These are phyloP conservation scores for Luffa aegyptiaca DNA, from an alignment of 306 rosid genomes.

Conservation along the genomic window DNA sequence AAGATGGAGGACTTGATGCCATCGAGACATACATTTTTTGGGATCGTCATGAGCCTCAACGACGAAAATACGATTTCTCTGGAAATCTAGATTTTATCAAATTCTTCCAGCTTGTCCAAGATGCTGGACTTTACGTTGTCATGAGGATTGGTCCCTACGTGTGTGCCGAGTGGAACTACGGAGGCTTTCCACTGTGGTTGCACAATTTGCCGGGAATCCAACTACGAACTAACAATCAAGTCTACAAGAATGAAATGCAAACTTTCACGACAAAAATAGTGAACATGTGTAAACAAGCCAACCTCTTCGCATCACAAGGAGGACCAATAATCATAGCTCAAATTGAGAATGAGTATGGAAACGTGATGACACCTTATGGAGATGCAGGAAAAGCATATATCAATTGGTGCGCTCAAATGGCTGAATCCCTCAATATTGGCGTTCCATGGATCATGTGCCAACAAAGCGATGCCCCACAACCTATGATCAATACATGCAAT, in stretches of 20 bases:
- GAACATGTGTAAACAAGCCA: constrained; percentile 53
- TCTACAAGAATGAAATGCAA: constrained; percentile 72
- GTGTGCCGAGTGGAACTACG: constrained; percentile 63
- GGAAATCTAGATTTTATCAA: constrained; percentile 50
- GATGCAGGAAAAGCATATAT: constrained; percentile 31
- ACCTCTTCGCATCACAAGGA: constrained; percentile 71
- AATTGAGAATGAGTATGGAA: constrained; percentile 75
- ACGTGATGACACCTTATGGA: constrained; percentile 39
- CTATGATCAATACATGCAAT: constrained; percentile 74
- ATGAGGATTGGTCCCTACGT: constrained; percentile 84
- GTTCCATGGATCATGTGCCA: constrained; percentile 91
- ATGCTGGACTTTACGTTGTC: constrained; percentile 53
- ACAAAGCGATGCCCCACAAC: constrained; percentile 73
- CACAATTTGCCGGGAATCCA: constrained; percentile 55
- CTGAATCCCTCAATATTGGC: constrained; percentile 55
- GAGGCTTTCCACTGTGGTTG: constrained; percentile 77
- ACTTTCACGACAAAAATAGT: constrained; percentile 49
- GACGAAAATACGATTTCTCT: constrained; percentile 38
- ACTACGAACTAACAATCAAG: constrained; percentile 52
- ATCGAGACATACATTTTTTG: constrained; percentile 16
- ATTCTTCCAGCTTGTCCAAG: constrained; percentile 57
- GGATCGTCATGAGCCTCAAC: constrained; percentile 8
- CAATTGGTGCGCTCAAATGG: constrained; percentile 68
- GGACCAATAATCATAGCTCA: constrained; percentile 76
- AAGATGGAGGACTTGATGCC: constrained; percentile 3